Evolutionary conservation across 129 eudicot species (phyloP).

Genomic region (Smallanthus sonchifolius): DNA sequence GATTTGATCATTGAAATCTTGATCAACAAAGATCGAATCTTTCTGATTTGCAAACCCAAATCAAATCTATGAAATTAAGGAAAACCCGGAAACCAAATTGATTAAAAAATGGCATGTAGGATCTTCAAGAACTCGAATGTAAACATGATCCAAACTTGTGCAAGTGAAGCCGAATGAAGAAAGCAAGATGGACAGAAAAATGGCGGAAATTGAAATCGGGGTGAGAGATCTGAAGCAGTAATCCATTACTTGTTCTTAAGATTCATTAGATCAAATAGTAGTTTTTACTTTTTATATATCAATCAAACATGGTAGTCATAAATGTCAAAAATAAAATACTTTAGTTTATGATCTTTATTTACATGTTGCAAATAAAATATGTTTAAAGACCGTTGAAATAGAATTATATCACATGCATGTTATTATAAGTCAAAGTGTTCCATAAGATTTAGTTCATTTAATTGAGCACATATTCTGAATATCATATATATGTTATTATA

Average conservation of each 20-base stretch:
- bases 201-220: constrained; percentile 28
- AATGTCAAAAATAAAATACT: neutral
- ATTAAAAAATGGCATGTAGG: neutral
- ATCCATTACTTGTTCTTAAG: constrained; percentile 32
- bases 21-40: constrained; percentile 13
- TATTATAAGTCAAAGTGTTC: too few species aligned
- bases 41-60: neutral
- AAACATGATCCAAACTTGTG: constrained; percentile 49
- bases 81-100: constrained; percentile 19
- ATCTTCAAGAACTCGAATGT: neutral
- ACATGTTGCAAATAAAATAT: neutral
- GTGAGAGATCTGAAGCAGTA: constrained; percentile 43
- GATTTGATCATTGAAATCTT: constrained; percentile 12
- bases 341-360: neutral
- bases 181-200: constrained; percentile 40
- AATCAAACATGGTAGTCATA: neutral
- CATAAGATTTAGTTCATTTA: too few species aligned
- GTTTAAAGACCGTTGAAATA: neutral
- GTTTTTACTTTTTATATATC: neutral
- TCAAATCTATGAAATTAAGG: constrained; percentile 2
- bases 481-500: too few species aligned
- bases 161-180: constrained; percentile 54
- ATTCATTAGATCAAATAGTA: constrained; percentile 14
- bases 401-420: neutral
- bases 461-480: too few species aligned